A percentile compares a stretch with the other conserved stretches of the same genome.
phyloP scores from a whole-genome alignment of 2,329 filamentous ascomycete species.

The Aspergillus terreus region DNA sequence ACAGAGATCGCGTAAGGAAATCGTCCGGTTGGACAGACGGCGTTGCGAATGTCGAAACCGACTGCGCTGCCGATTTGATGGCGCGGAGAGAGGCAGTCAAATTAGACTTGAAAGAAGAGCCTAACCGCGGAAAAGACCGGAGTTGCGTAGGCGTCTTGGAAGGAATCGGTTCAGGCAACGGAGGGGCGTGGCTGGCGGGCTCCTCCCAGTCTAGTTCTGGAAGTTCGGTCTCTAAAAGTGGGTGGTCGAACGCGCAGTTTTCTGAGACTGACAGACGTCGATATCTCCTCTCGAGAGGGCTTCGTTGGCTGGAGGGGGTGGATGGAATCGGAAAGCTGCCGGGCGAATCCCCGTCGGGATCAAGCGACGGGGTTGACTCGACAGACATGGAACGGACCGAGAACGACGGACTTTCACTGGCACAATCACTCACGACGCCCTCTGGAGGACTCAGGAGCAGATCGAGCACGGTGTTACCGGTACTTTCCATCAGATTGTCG shows the following conservation, averaged over 20 bases:
- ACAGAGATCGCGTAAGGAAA: slow-evolving; percentile 55
- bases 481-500: slow-evolving; percentile 41
- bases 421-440: slow-evolving; percentile 39
- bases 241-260: slow-evolving; percentile 56
- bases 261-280: slow-evolving; percentile 51
- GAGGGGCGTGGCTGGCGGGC: slow-evolving; percentile 7
- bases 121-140: slow-evolving; percentile 39
- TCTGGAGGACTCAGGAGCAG: slow-evolving; percentile 54
- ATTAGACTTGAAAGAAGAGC: slow-evolving; percentile 58
- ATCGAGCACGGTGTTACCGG: slow-evolving; percentile 49
- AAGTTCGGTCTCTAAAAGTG: slow-evolving; percentile 45
- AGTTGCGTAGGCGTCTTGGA: slow-evolving; percentile 17
- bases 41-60: slow-evolving; percentile 57
- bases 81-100: slow-evolving; percentile 60
- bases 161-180: slow-evolving; percentile 8
- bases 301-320: slow-evolving; percentile 38
- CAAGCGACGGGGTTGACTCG: slow-evolving; percentile 56
- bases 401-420: slow-evolving; percentile 39
- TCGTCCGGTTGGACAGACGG: slow-evolving; percentile 54
- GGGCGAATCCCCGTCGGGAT: slow-evolving; percentile 48
- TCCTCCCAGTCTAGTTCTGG: slow-evolving; percentile 18
- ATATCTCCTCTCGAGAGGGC: slow-evolving; percentile 38
- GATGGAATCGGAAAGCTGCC: slow-evolving; percentile 41
- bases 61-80: slow-evolving; percentile 58
- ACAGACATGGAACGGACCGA: slow-evolving; percentile 52